A percentile compares a stretch with the other conserved stretches of the same genome.
phyloP scores from a whole-genome alignment of 1,139 yeast genomes.

The Taphrina communis region DNA sequence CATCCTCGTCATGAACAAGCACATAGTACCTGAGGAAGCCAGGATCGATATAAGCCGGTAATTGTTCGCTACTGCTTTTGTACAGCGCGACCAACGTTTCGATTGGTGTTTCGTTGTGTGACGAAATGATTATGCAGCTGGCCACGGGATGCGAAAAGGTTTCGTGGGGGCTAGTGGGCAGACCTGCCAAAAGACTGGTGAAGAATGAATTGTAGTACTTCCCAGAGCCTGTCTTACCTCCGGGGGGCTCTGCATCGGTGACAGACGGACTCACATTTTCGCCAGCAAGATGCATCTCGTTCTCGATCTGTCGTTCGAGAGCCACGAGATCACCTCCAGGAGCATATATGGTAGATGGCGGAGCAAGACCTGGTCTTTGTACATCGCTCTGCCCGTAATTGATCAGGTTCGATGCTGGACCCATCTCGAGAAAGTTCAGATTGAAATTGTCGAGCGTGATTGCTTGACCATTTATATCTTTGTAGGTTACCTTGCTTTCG shows the following conservation, averaged over 20 bases:
- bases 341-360: slow-evolving; percentile 2
- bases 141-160: slow-evolving; percentile 88
- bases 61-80: slow-evolving; percentile 50
- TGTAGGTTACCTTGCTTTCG: slow-evolving; percentile 54
- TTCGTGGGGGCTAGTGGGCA: slow-evolving; percentile 77
- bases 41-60: slow-evolving; percentile 52
- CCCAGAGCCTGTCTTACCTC: slow-evolving; percentile 1
- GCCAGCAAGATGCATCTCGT: slow-evolving; percentile 32
- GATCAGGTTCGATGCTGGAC: slow-evolving; percentile 34
- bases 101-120: slow-evolving; percentile 57
- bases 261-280: slow-evolving; percentile 7
- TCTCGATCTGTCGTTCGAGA: slow-evolving; percentile 37
- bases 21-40: slow-evolving; percentile 54
- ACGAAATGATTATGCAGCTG: slow-evolving; percentile 70
- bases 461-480: slow-evolving; percentile 51
- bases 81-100: slow-evolving; percentile 56
- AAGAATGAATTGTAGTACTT: slow-evolving; percentile 51
- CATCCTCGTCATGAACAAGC: slow-evolving; percentile 53
- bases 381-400: slow-evolving; percentile 31
- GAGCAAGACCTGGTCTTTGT: slow-evolving; percentile 22
- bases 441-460: slow-evolving; percentile 50
- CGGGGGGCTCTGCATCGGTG: background rate
- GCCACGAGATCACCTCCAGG: slow-evolving; percentile 37
- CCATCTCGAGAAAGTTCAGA: slow-evolving; percentile 48
- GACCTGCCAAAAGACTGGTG: slow-evolving; percentile 67